Evolutionary conservation across 441 rosid species (phyloP), one percentile per base, ranked within the genome.

Genomic region (Croton setiger): DNA sequence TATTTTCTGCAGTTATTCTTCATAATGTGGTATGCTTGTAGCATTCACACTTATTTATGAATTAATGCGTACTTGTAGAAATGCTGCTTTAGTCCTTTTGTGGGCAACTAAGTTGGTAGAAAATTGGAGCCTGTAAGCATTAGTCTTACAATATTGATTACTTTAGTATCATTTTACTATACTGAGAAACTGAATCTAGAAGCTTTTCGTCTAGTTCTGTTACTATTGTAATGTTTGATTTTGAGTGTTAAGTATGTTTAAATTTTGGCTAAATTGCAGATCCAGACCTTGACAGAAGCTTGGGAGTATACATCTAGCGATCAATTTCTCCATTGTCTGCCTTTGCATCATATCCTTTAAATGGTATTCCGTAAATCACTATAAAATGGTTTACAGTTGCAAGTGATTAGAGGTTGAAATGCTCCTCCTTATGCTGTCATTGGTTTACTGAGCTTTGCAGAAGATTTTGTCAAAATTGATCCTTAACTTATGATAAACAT

Each of bases 271-370:
- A 58, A 67, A 73, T 78, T 83, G 63, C 88, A 95, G 99, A 96
- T 92, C 64, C 80, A 72, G 76, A 92, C 83, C 75, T 83, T 95
- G 85, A 74, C 87, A 37, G 92, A 88, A 76, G 91, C 99, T 62
- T 95, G 99, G 99, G 95, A 82, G 67, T 95, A 92, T 76, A 78
- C 92, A 71, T 86, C 97, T 43, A 47, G 80, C 20, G 99, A 95
- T 84, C 82, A 80, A 67, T 87, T 95, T 86, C 90, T 95, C 77
- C 88, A 95, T 77, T 86, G 96, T 80, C 89, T 95, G 76, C 99
- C 99, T 21, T 83, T 95, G 58, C 98, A 95, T 86, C 99, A 95
- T 89, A 87, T 89, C 93, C 96, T 63, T 60, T 48, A 44, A 76
- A 63, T 43, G 37, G 36, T 64, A 36, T 57, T 56, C 67, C 33